These are phyloP conservation scores for Alternaria arborescens DNA, from an alignment of 2,329 filamentous ascomycete genomes.

Conservation along the genomic window DNA sequence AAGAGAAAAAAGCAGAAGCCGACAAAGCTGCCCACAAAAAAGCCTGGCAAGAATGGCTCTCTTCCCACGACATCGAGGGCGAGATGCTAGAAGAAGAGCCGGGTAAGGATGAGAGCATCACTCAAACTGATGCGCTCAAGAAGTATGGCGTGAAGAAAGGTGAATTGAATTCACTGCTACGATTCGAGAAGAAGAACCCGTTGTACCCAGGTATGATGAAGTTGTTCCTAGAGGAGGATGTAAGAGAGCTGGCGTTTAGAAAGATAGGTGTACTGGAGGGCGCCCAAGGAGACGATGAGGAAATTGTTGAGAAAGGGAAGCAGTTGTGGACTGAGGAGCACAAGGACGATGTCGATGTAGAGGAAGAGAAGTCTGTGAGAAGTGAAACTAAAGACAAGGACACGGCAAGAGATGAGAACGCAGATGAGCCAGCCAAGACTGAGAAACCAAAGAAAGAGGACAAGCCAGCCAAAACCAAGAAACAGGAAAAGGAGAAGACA, in stretches of 20 bases:
- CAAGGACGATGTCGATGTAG: background rate
- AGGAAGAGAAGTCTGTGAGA: background rate
- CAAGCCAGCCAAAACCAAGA: background rate
- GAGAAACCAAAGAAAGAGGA: background rate
- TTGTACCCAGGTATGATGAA: constrained; percentile 19
- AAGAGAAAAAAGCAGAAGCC: constrained; percentile 10
- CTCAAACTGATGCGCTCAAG: constrained; percentile 22
- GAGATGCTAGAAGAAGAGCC: constrained; percentile 15
- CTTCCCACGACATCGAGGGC: background rate
- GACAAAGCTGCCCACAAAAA: constrained; percentile 10
- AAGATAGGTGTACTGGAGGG: constrained; percentile 19
- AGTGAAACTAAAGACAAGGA: background rate
- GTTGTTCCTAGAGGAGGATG: constrained; percentile 18
- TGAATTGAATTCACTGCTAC: constrained; percentile 9
- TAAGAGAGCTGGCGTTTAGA: constrained; percentile 15
- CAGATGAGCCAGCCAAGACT: background rate
- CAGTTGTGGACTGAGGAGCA: constrained; percentile 19
- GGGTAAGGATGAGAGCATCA: constrained; percentile 14
- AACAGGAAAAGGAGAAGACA: constrained; percentile 10
- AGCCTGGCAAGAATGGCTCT: constrained; percentile 15
- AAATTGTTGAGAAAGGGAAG: constrained; percentile 5
- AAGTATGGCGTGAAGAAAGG: constrained; percentile 25
- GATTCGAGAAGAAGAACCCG: constrained; percentile 20
- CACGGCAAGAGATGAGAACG: background rate
- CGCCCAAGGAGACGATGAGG: background rate